Evolutionary conservation across 495 filamentous ascomycete species (phyloP).

Genomic region (Cryomyces minteri): DNA sequence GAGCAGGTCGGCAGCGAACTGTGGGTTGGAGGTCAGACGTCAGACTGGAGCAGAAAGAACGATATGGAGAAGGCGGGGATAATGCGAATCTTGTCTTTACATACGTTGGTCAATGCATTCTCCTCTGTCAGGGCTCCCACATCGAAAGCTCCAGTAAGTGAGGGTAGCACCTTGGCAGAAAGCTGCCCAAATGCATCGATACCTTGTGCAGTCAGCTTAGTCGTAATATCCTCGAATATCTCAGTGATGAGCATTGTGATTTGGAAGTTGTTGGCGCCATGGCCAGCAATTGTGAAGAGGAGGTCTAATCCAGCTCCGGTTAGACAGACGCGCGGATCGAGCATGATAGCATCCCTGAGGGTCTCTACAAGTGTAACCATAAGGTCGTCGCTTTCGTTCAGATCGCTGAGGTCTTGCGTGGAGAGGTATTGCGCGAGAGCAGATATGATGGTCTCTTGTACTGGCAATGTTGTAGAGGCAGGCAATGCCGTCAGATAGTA

Average conservation of each 20-base stretch:
- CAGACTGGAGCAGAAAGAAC: background rate
- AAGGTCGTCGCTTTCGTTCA: slow-evolving; percentile 74
- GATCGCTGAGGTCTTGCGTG: slow-evolving; percentile 59
- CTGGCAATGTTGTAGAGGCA: slow-evolving; percentile 29
- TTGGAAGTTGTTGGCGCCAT: slow-evolving; percentile 77
- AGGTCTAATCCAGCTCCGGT: slow-evolving; percentile 49
- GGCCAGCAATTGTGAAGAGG: slow-evolving; percentile 73
- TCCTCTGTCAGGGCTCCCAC: slow-evolving; percentile 70
- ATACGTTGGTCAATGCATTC: slow-evolving; percentile 54
- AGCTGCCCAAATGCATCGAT: slow-evolving; percentile 58
- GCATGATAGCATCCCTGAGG: slow-evolving; percentile 60
- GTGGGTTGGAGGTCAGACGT: background rate
- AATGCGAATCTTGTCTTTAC: slow-evolving; percentile 5
- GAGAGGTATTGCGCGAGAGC: slow-evolving; percentile 63
- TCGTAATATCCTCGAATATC: slow-evolving; percentile 73
- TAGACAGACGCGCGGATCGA: slow-evolving; percentile 55
- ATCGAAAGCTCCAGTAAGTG: slow-evolving; percentile 74
- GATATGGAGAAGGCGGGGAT: background rate
- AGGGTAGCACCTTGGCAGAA: slow-evolving; percentile 73
- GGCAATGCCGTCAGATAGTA: slow-evolving; percentile 50
- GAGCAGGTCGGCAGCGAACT: slow-evolving; percentile 73
- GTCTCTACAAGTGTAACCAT: slow-evolving; percentile 82
- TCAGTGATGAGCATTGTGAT: slow-evolving; percentile 67
- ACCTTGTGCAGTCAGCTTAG: slow-evolving; percentile 41
- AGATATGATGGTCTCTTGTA: slow-evolving; percentile 55